Evolutionary conservation across 441 rosid species (phyloP).

Genomic region (Breynia disticha): DNA sequence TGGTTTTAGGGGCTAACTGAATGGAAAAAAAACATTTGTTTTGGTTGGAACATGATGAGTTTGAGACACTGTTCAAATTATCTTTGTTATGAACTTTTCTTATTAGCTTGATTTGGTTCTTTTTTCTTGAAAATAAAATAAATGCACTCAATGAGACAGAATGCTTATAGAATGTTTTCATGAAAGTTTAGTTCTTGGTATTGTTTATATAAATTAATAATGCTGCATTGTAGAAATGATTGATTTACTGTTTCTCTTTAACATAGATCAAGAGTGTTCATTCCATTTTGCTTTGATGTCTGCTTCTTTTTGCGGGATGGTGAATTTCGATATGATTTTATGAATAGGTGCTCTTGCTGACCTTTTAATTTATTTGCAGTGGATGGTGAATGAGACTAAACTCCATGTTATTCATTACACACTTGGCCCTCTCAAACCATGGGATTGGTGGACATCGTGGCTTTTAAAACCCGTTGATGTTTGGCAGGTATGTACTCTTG

Average conservation of each 20-base stretch:
- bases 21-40: too few relatives aligned
- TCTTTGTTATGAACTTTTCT: background rate
- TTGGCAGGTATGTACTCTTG: conserved; percentile 65
- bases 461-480: conserved; percentile 91
- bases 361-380: conserved; percentile 37
- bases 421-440: conserved; percentile 92
- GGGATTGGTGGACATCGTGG: conserved; percentile 99
- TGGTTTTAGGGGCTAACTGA: too few relatives aligned
- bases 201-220: too few relatives aligned
- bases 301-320: background rate
- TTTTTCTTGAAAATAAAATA: too few relatives aligned
- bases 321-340: conserved; percentile 5
- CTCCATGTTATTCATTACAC: conserved; percentile 93
- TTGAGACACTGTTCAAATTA: too few relatives aligned
- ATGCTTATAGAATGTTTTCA: background rate
- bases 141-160: too few relatives aligned
- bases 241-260: too few relatives aligned
- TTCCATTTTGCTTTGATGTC: background rate
- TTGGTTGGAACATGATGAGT: too few relatives aligned
- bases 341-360: background rate
- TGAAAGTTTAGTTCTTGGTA: background rate
- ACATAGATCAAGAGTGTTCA: background rate
- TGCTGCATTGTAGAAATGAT: background rate
- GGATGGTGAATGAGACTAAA: conserved; percentile 96
- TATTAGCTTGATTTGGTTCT: too few relatives aligned